A percentile compares a stretch with the other conserved stretches of the same genome.
phyloP scores from a whole-genome alignment of 2,329 filamentous ascomycete genomes.

The Colletotrichum sp. region DNA sequence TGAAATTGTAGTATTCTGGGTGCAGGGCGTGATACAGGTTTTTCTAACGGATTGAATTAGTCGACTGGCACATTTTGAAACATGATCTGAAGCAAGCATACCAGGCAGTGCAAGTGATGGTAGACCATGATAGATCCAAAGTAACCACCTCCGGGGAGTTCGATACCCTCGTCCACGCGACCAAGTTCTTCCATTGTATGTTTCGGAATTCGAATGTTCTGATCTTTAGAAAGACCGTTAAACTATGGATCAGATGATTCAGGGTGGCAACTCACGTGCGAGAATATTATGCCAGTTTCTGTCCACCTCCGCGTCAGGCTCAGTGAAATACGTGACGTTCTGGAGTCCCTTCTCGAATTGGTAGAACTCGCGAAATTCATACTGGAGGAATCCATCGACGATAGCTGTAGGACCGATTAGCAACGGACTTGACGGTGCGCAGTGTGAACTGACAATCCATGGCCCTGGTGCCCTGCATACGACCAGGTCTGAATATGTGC shows the following conservation, averaged over 20 bases:
- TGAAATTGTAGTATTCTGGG: not conserved
- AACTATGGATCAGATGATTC: fast-evolving
- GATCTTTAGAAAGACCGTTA: fast-evolving
- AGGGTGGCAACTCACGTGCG: not conserved
- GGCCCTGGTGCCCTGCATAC: not conserved
- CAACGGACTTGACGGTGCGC: not conserved
- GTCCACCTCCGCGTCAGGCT: not conserved
- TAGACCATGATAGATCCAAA: not conserved
- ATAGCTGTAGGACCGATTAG: not conserved
- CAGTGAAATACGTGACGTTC: not conserved
- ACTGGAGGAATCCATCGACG: not conserved
- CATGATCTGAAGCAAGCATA: not conserved
- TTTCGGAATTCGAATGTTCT: not conserved
- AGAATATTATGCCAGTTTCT: not conserved
- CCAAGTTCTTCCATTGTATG: not conserved
- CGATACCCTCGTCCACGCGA: not conserved
- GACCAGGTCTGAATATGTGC: not conserved
- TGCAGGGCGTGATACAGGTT: not conserved
- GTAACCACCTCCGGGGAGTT: not conserved
- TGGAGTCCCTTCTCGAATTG: not conserved
- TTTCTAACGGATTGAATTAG: not conserved
- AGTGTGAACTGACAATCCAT: not conserved
- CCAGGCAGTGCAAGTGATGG: not conserved
- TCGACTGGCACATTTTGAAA: not conserved
- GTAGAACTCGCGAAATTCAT: not conserved